A percentile compares a stretch with the other conserved stretches of the same genome.
phyloP scores from a whole-genome alignment of 805 yeast species.

The Suhomyces sp. region DNA sequence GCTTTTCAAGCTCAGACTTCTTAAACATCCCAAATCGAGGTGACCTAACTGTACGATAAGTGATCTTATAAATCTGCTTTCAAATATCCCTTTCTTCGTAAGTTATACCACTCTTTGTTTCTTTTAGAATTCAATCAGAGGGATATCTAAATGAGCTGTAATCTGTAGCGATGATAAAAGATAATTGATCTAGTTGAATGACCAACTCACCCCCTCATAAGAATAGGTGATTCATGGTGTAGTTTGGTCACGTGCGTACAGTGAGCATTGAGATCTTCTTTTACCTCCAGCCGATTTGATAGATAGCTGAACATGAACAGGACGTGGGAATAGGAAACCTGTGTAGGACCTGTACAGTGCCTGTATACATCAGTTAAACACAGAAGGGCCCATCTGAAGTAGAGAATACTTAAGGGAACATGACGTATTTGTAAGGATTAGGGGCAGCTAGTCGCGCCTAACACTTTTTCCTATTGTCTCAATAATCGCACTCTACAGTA shows the following conservation, averaged over 20 bases:
- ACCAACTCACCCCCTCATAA: background rate
- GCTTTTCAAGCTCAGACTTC: conserved; percentile 3
- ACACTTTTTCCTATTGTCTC: background rate
- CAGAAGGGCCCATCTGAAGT: background rate
- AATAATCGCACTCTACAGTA: background rate
- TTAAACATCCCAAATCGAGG: conserved; percentile 3
- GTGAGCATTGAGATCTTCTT: background rate
- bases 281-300: background rate
- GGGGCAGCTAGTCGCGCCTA: background rate
- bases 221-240: background rate
- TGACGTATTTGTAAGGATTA: background rate
- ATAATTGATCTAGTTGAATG: background rate
- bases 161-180: background rate
- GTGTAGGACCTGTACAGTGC: background rate
- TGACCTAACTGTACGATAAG: background rate
- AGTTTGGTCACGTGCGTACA: background rate
- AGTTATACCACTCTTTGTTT: background rate
- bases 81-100: background rate
- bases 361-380: background rate
- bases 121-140: background rate
- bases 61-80: background rate
- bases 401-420: background rate
- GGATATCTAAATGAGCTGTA: background rate
- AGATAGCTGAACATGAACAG: background rate
- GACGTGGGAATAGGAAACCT: background rate